Evolutionary conservation across 202 grass and related monocot genomes (phyloP).

Genomic region (Hordeum pubiflorum): DNA sequence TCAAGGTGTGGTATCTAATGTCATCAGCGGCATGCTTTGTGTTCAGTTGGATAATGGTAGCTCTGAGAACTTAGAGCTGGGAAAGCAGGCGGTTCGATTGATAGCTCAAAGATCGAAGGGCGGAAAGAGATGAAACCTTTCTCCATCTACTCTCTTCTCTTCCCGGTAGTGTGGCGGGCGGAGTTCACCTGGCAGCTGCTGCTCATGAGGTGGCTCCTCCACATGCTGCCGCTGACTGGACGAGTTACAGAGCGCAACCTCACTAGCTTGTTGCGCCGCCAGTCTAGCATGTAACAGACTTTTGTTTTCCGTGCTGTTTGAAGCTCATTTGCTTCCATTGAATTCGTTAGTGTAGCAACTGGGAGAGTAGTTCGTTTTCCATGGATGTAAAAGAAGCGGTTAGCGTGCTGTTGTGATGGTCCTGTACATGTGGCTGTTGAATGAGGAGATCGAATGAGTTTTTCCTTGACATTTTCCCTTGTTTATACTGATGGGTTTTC

Average conservation of each 20-base stretch:
- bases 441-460: neutral
- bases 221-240: conserved; percentile 16
- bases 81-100: conserved; percentile 78
- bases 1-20: conserved; percentile 67
- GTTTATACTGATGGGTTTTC: too few relatives aligned
- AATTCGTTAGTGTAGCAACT: conserved; percentile 21
- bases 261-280: neutral
- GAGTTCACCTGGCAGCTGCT: neutral
- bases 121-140: conserved; percentile 35
- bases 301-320: neutral
- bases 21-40: conserved; percentile 40
- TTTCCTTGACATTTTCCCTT: neutral
- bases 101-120: conserved; percentile 59
- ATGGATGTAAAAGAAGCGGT: conserved; percentile 21
- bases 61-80: conserved; percentile 66
- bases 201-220: neutral
- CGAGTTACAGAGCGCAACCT: conserved; percentile 17
- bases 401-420: neutral
- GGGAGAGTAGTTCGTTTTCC: neutral
- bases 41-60: conserved; percentile 65
- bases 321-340: conserved; percentile 56
- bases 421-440: conserved; percentile 27
- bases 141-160: neutral
- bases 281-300: conserved; percentile 31
- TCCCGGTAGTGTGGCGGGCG: neutral